A percentile compares a stretch with the other conserved stretches of the same genome.
These are phyloP conservation scores for Coniophora puteana DNA, from an alignment of 1,284 basidiomycete genomes.

Conservation along the genomic window DNA sequence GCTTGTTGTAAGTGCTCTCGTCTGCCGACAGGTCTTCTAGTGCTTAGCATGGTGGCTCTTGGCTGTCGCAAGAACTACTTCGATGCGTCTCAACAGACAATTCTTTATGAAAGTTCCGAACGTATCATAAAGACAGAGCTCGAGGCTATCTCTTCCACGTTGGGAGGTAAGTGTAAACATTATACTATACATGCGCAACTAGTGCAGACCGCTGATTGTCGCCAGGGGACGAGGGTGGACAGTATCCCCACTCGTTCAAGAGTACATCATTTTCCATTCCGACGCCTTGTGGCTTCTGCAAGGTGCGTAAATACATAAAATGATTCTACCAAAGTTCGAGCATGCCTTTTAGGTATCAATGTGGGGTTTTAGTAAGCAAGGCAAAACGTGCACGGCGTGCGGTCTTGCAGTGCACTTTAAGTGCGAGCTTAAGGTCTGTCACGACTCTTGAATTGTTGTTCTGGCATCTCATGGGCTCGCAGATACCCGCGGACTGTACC, in stretches of 20 bases:
- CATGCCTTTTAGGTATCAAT: conserved; percentile 57
- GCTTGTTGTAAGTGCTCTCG: conserved; percentile 48
- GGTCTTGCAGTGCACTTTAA: conserved; percentile 78
- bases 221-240: conserved; percentile 67
- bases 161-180: conserved; percentile 54
- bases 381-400: conserved; percentile 79
- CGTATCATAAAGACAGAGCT: conserved; percentile 55
- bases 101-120: conserved; percentile 51
- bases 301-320: conserved; percentile 48
- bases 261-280: conserved; percentile 81
- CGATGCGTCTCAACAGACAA: conserved; percentile 59
- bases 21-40: background rate
- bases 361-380: conserved; percentile 83
- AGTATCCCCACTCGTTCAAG: conserved; percentile 76
- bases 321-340: too few relatives aligned
- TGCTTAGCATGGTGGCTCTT: conserved; percentile 1
- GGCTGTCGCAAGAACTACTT: conserved; percentile 50
- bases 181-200: conserved; percentile 2
- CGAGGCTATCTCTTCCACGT: conserved; percentile 54
- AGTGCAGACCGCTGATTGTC: background rate
- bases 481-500: conserved; percentile 76
- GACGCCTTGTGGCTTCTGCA: conserved; percentile 76
- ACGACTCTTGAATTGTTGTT: conserved; percentile 3
- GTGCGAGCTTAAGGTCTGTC: conserved; percentile 75
- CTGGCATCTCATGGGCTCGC: conserved; percentile 11